Base-by-base conservation (phyloP, 805 yeast genomes). In the Candida boidinii region DNA sequence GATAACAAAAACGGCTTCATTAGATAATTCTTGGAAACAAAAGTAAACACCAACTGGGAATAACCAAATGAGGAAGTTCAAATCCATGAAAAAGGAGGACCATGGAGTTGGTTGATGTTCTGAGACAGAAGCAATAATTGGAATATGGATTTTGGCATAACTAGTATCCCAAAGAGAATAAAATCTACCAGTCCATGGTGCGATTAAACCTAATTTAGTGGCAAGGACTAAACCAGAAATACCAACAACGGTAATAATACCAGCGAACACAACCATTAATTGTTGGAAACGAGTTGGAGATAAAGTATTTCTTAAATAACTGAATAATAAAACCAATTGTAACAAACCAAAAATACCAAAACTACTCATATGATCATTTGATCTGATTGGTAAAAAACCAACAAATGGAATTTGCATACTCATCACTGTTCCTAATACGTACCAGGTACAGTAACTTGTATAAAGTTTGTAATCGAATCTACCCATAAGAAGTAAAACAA, bases 31-130 rank as follows among this genome's bases (percentile, higher is more conserved):
- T 58, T 83, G 83, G 73, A 92, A 83, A 46, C 90, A 70, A 44
- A 92, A 60, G 63, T 83, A 92, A 31, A 94, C 81, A 42, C 98
- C 99, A 5, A 88, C 96, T 33, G 99, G 98, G 84, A 92, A 92
- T 46, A 92, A 68, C 98, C 98, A 94, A 49, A 90, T 84, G 60
- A 92, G 68, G 68, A 90, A 74, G 49, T 78, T 84, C 32, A 92
- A 79, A 58, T 92, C 98, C 55, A 90, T 85, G 73, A 86, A 92
- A 58, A 92, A 94, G 10, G 96, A 77, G 9, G 97, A 95, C 99
- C 99, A 92, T 4, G 98, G 95, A n/a, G 97, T 90, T 38, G 99
- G 99, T 68, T 92, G 99, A 67, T 92, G 99, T 65, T 92, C 99
- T 11, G 96, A 85, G 24, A 92, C 98, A 3, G 96, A 88, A 2